These are phyloP conservation scores for Candida dajiaensis DNA, from an alignment of 805 yeast species.

Conservation along the genomic window DNA sequence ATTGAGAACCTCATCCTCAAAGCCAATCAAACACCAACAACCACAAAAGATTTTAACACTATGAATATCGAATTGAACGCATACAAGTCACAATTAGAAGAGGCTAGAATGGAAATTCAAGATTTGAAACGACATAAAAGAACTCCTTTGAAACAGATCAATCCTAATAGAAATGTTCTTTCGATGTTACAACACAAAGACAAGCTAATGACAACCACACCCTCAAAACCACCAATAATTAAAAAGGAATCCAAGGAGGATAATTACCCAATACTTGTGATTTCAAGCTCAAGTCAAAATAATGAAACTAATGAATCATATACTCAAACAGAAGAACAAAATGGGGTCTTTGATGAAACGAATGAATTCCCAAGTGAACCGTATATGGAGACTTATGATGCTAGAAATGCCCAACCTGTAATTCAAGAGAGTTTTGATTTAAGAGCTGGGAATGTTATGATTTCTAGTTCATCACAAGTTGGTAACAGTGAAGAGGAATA, in stretches of 20 bases:
- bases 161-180: background rate
- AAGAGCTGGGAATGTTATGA: slow-evolving; percentile 7
- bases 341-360: background rate
- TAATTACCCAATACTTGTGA: background rate
- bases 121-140: background rate
- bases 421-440: slow-evolving; percentile 14
- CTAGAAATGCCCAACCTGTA: slow-evolving; percentile 3
- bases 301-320: slow-evolving; percentile 5
- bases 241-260: background rate
- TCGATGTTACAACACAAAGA: slow-evolving; percentile 1
- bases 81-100: background rate
- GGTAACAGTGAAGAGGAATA: background rate
- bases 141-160: background rate
- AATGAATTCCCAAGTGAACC: slow-evolving; percentile 1
- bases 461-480: slow-evolving; percentile 2
- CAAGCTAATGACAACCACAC: background rate
- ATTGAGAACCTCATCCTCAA: background rate
- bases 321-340: slow-evolving; percentile 2
- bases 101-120: background rate
- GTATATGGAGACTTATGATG: slow-evolving; percentile 5
- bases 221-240: background rate
- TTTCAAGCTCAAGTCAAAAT: background rate
- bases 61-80: slow-evolving; percentile 5
- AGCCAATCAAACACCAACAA: background rate
- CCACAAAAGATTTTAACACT: slow-evolving; percentile 2